Conservation (phyloP, 2,329 filamentous ascomycete species). For the Aspergillus brunneoviolaceus region DNA sequence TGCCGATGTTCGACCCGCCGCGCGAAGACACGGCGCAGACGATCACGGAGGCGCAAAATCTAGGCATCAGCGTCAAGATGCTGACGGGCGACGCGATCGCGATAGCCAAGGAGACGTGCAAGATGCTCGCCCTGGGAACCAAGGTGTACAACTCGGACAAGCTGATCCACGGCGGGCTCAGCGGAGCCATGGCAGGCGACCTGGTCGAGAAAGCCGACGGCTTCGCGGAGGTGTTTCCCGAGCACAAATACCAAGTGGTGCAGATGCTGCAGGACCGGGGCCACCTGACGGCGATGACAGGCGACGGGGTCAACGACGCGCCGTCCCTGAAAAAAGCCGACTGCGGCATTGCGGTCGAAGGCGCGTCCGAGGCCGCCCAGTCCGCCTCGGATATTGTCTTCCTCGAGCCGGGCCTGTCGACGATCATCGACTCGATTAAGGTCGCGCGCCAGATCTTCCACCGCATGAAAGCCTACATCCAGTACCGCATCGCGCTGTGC, state of each 20-base stretch:
- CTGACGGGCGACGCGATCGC: slow-evolving; percentile 76
- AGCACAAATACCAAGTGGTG: slow-evolving; percentile 74
- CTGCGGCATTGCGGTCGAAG: slow-evolving; percentile 72
- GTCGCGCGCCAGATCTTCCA: slow-evolving; percentile 73
- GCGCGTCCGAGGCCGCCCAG: slow-evolving; percentile 70
- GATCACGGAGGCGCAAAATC: slow-evolving; percentile 71
- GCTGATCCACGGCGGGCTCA: slow-evolving; percentile 72
- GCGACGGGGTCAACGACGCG: slow-evolving; percentile 73
- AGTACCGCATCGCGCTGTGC: slow-evolving; percentile 74
- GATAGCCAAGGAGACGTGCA: slow-evolving; percentile 79
- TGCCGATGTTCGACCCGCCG: slow-evolving; percentile 79
- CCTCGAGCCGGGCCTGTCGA: slow-evolving; percentile 68
- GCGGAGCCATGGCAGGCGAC: slow-evolving; percentile 71
- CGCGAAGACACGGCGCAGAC: slow-evolving; percentile 77
- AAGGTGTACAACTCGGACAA: slow-evolving; percentile 80
- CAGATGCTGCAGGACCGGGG: slow-evolving; percentile 73
- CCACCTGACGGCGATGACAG: slow-evolving; percentile 72
- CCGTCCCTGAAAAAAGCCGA: slow-evolving; percentile 73
- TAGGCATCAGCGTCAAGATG: slow-evolving; percentile 78
- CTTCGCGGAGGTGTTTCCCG: slow-evolving; percentile 72
- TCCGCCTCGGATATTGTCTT: slow-evolving; percentile 73
- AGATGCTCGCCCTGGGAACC: slow-evolving; percentile 74
- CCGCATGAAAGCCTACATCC: slow-evolving; percentile 75
- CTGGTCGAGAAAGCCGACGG: slow-evolving; percentile 72
- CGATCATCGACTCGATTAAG: slow-evolving; percentile 72